A percentile compares a stretch with the other conserved stretches of the same genome.
Evolutionary conservation across 2,329 filamentous ascomycete genomes (phyloP).

Genomic region (Xylaria sp.): DNA sequence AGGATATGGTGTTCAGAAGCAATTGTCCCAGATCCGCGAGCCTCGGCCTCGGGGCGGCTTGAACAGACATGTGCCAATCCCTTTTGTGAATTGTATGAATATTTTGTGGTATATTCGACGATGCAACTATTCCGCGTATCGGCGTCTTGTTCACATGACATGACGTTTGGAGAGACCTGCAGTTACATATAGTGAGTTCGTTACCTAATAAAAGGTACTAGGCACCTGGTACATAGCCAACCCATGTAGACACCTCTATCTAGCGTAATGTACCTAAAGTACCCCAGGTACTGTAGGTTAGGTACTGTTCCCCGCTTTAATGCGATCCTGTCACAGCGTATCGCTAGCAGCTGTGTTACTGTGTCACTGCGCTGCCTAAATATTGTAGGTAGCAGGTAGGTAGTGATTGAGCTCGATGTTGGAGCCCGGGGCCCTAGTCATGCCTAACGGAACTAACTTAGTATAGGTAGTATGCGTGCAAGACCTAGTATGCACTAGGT

Average conservation of each 20-base stretch:
- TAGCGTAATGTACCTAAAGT: no score
- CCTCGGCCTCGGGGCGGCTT: constrained; percentile 8
- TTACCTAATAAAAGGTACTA: no score
- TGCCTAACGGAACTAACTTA: constrained; percentile 9
- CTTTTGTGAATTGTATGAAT: not conserved
- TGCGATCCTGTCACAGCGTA: constrained; percentile 4
- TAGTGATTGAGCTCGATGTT: no score
- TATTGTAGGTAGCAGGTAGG: no score
- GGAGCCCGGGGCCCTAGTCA: not conserved
- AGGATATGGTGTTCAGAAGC: constrained; percentile 9
- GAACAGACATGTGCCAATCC: not conserved
- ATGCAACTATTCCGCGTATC: not conserved
- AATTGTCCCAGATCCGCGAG: not conserved
- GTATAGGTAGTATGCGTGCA: not conserved
- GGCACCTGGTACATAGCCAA: no score
- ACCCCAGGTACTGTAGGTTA: no score
- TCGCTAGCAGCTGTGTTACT: no score
- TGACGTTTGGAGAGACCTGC: no score
- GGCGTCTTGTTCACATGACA: not conserved
- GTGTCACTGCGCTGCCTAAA: not conserved
- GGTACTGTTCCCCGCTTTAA: not conserved
- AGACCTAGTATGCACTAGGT: no score
- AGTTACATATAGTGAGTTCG: no score
- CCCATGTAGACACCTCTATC: no score
- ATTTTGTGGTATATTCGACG: not conserved